phyloP scores from a whole-genome alignment of 371 early-diverging fungal species.

The Apophysomyces trapeziformis region DNA sequence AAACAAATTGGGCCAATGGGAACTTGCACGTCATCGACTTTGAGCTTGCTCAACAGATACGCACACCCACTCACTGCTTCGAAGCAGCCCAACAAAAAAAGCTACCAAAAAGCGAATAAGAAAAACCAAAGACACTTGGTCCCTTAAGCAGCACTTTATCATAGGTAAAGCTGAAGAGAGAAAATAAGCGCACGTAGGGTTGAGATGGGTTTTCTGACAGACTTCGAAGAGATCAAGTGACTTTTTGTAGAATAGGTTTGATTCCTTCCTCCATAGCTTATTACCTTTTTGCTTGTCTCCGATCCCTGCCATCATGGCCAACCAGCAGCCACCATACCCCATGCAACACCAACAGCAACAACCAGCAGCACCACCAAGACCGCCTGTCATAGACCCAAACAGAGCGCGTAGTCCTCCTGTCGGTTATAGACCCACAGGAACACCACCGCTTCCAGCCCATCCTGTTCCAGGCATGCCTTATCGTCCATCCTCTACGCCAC shows the following conservation, averaged over 20 bases:
- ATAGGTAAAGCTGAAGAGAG: background rate
- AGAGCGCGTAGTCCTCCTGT: slow-evolving; percentile 14
- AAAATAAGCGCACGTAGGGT: background rate
- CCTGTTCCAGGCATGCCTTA: slow-evolving; percentile 13
- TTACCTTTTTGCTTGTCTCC: background rate
- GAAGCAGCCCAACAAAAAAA: background rate
- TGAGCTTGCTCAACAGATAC: background rate
- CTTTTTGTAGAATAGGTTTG: slow-evolving; percentile 3
- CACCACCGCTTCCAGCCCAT: slow-evolving; percentile 23
- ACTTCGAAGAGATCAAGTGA: background rate
- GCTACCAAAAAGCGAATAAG: background rate
- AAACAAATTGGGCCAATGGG: background rate
- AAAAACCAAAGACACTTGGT: background rate
- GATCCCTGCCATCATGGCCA: slow-evolving; percentile 22
- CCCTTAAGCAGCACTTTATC: background rate
- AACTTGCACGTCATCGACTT: slow-evolving; percentile 9
- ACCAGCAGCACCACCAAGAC: slow-evolving; percentile 19
- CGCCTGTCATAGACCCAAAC: slow-evolving; percentile 32
- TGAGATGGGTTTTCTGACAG: background rate
- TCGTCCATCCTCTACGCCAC: slow-evolving; percentile 19
- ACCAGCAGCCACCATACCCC: slow-evolving; percentile 23
- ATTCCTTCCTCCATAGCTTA: background rate
- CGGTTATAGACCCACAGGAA: slow-evolving; percentile 20
- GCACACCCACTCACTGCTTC: background rate
- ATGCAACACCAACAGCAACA: slow-evolving; percentile 25